Evolutionary conservation across 768 basidiomycete genomes (phyloP).

Genomic region (Macrolepiota dolichaula): DNA sequence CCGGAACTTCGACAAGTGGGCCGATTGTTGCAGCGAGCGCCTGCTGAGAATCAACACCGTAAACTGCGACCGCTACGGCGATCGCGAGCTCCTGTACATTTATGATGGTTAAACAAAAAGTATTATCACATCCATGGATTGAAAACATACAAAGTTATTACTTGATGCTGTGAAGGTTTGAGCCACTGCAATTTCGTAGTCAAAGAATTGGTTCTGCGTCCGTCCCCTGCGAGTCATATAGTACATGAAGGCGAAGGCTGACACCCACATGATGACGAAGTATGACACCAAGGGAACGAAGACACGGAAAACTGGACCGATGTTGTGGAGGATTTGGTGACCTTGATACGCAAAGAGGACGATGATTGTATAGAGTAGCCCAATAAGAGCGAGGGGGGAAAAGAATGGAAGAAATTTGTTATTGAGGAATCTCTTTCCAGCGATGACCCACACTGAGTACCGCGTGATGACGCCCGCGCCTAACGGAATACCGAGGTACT

Average conservation of each 20-base stretch:
- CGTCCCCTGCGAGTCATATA: slow-evolving; percentile 31
- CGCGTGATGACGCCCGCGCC: slow-evolving; percentile 70
- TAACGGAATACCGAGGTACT: slow-evolving; percentile 86
- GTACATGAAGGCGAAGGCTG: slow-evolving; percentile 49
- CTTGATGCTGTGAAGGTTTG: slow-evolving; percentile 79
- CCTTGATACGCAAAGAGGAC: slow-evolving; percentile 71
- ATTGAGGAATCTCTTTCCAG: slow-evolving; percentile 46
- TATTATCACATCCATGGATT: slow-evolving; percentile 60
- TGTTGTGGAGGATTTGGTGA: slow-evolving; percentile 66
- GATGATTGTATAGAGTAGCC: slow-evolving; percentile 77
- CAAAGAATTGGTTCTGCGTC: slow-evolving; percentile 21
- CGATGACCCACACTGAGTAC: slow-evolving; percentile 43
- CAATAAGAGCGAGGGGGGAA: slow-evolving; percentile 65
- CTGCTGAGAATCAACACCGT: slow-evolving; percentile 74
- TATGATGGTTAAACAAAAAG: slow-evolving; percentile 37
- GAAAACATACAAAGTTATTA: slow-evolving; percentile 73
- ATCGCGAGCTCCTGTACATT: slow-evolving; percentile 55
- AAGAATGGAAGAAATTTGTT: slow-evolving; percentile 65
- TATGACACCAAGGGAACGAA: slow-evolving; percentile 80
- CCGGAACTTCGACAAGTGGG: slow-evolving; percentile 77
- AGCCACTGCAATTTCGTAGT: slow-evolving; percentile 71
- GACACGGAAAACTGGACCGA: slow-evolving; percentile 75
- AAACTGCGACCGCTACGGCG: slow-evolving; percentile 75
- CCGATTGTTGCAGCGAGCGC: slow-evolving; percentile 81
- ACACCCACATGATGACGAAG: slow-evolving; percentile 76